phyloP scores from a whole-genome alignment of 75 land plant genomes.

The Cupressus sempervirens region DNA sequence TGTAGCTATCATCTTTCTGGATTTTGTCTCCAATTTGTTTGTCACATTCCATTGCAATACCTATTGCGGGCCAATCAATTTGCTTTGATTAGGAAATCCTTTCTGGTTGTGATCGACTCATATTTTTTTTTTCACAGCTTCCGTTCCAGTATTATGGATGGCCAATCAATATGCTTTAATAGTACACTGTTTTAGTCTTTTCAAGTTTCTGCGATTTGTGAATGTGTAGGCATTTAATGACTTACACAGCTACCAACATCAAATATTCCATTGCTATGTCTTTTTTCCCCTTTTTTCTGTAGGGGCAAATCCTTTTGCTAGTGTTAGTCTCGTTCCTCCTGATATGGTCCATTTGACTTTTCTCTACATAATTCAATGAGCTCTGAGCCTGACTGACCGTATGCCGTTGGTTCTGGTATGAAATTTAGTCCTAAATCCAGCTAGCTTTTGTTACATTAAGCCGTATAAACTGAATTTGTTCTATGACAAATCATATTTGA shows the following conservation, averaged over 20 bases:
- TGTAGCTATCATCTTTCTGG: not conserved
- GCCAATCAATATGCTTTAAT: not conserved
- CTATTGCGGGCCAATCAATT: not conserved
- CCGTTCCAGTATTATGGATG: not conserved
- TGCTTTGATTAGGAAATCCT: not conserved
- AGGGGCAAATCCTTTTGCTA: not conserved
- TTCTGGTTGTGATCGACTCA: not conserved
- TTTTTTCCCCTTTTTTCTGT: not conserved
- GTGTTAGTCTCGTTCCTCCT: not conserved
- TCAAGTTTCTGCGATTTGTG: not conserved
- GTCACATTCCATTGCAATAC: not conserved
- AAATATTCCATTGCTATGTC: not conserved
- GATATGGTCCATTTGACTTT: not conserved
- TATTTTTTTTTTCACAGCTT: not conserved
- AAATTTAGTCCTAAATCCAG: not conserved
- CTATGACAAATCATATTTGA: not conserved
- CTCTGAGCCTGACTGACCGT: not conserved
- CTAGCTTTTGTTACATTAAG: not conserved
- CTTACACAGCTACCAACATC: not conserved
- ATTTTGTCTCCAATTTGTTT: not conserved
- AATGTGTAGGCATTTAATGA: not conserved
- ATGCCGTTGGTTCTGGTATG: not conserved
- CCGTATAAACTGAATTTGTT: not conserved
- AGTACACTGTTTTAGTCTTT: not conserved
- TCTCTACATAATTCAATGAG: not conserved